Conservation (phyloP, 2,329 filamentous ascomycete genomes). For the Aspergillus sojae region DNA sequence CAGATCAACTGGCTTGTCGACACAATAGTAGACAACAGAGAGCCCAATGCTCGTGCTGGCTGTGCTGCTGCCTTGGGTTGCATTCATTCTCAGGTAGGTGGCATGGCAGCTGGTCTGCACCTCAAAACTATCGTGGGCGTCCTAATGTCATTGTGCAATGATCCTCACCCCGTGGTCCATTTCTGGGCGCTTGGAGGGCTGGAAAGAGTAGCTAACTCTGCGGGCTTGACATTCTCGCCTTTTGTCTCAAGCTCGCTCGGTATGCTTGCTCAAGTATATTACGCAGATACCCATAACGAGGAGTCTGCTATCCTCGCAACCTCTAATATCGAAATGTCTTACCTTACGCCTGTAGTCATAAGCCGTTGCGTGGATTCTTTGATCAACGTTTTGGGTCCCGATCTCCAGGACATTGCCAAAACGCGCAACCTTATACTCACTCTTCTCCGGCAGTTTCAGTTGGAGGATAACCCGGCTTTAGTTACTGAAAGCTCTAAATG, state of each 20-base stretch:
- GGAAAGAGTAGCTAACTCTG: slow-evolving; percentile 83
- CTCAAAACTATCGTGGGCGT: slow-evolving; percentile 97
- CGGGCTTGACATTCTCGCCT: slow-evolving; percentile 85
- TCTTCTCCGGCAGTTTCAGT: slow-evolving; percentile 78
- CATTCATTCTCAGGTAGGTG: slow-evolving; percentile 93
- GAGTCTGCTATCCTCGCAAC: slow-evolving; percentile 78
- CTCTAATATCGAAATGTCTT: slow-evolving; percentile 86
- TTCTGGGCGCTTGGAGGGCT: slow-evolving; percentile 94
- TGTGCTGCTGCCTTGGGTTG: slow-evolving; percentile 91
- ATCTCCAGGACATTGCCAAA: slow-evolving; percentile 89
- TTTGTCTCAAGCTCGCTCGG: slow-evolving; percentile 90
- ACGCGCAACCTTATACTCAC: slow-evolving; percentile 90
- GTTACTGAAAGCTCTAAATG: slow-evolving; percentile 79
- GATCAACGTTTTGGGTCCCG: slow-evolving; percentile 93
- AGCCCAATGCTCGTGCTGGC: slow-evolving; percentile 88
- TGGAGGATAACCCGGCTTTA: slow-evolving; percentile 71
- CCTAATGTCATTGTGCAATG: slow-evolving; percentile 94
- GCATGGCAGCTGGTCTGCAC: slow-evolving; percentile 95
- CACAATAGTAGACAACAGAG: slow-evolving; percentile 89
- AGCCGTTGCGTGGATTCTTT: slow-evolving; percentile 90
- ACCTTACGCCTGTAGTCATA: slow-evolving; percentile 79
- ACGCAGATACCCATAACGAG: slow-evolving; percentile 85
- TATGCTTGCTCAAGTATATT: slow-evolving; percentile 91
- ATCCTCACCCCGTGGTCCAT: slow-evolving; percentile 92
- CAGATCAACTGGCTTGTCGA: slow-evolving; percentile 93